phyloP scores from a whole-genome alignment of 1,284 basidiomycete species.

The Melampsora americana region DNA sequence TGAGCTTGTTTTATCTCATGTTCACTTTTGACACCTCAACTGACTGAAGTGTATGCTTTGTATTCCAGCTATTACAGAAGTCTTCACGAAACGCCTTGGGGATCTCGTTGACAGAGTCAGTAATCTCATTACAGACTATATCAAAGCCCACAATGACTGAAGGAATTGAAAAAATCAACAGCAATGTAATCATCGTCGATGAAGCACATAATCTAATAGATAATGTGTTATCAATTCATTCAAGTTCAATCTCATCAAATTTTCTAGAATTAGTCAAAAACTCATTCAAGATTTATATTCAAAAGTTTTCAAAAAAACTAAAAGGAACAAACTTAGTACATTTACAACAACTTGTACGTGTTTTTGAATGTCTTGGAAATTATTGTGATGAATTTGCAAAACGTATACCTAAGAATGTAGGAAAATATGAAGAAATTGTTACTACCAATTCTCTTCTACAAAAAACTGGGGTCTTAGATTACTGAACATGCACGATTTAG shows the following conservation, averaged over 20 bases:
- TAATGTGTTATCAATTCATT: conserved; percentile 80
- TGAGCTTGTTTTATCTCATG: not conserved
- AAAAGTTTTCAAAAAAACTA: conserved; percentile 72
- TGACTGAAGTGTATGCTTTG: not conserved
- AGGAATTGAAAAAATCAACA: conserved; percentile 3
- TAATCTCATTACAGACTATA: not conserved
- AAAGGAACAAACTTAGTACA: conserved; percentile 72
- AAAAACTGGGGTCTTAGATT: conserved; percentile 60
- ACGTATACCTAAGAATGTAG: conserved; percentile 50
- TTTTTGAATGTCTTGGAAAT: conserved; percentile 67
- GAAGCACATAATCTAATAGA: conserved; percentile 79
- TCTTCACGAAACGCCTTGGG: conserved; percentile 79
- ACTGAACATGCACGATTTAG: conserved; percentile 62
- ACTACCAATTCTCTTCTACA: conserved; percentile 65
- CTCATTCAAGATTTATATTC: conserved; percentile 77
- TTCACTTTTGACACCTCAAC: not conserved
- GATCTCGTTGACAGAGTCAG: conserved; percentile 69
- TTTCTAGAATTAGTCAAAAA: conserved; percentile 65
- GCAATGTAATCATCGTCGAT: conserved; percentile 79
- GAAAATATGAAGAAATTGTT: conserved; percentile 62
- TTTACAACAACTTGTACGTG: conserved; percentile 71
- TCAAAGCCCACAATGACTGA: not conserved
- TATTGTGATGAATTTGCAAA: conserved; percentile 60
- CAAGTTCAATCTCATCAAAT: conserved; percentile 64
- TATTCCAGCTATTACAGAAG: conserved; percentile 65